Evolutionary conservation across 2,329 filamentous ascomycete species (phyloP).

Genomic region (Cladosporium phlei): DNA sequence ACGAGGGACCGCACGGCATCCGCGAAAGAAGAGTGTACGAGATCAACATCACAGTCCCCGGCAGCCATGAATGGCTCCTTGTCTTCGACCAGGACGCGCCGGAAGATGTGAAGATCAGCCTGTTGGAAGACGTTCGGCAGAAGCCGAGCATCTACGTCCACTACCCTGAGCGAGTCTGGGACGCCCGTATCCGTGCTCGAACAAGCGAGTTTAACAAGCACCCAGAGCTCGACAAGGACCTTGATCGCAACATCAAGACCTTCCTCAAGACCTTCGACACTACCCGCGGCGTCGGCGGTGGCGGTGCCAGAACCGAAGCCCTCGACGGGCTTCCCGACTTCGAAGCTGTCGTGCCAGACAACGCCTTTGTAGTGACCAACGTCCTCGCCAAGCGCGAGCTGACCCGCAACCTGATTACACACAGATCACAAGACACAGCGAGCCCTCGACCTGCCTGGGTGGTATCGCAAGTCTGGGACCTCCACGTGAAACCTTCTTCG

Average conservation of each 20-base stretch:
- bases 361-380: conserved; percentile 14
- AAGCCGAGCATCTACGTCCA: conserved; percentile 20
- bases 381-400: conserved; percentile 19
- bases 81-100: conserved; percentile 4
- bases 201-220: too few relatives aligned
- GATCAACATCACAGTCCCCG: conserved; percentile 10
- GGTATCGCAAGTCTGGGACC: conserved; percentile 6
- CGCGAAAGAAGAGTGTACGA: conserved; percentile 12
- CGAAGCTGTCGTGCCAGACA: conserved; percentile 12
- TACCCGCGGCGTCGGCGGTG: neutral
- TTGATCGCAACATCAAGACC: conserved; percentile 3
- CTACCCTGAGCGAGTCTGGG: conserved; percentile 21
- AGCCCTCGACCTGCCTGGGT: neutral
- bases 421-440: too few relatives aligned
- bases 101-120: neutral
- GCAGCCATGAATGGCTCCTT: conserved; percentile 8
- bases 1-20: neutral
- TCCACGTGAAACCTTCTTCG: neutral
- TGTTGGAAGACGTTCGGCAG: neutral
- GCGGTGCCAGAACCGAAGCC: too few relatives aligned
- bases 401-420: neutral
- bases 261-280: conserved; percentile 14
- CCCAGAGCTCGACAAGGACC: neutral
- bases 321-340: conserved; percentile 13
- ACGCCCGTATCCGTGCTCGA: conserved; percentile 20